Percentiles rank a stretch among this genome's conserved stretches.
These are phyloP conservation scores for Cutaneotrichosporon mucoides DNA, from an alignment of 1,284 basidiomycete genomes.

Conservation along the genomic window DNA sequence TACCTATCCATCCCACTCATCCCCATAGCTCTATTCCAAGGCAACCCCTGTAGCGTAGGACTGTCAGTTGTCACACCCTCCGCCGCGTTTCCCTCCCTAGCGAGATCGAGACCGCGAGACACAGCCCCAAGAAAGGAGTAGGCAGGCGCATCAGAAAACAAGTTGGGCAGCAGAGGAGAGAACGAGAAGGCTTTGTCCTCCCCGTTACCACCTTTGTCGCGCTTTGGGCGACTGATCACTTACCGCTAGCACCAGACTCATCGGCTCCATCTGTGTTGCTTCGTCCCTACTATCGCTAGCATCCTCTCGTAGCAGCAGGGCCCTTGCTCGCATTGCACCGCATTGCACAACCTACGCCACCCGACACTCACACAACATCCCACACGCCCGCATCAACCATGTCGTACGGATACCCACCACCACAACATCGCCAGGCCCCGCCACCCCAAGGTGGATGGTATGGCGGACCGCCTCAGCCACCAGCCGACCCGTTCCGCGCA, in stretches of 20 bases:
- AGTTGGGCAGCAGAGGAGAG: too few species aligned
- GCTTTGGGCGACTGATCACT: slow-evolving; percentile 12
- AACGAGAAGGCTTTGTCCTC: too few species aligned
- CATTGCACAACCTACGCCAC: background rate
- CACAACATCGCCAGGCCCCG: background rate
- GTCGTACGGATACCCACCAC: slow-evolving; percentile 8
- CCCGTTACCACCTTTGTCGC: background rate
- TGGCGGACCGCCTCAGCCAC: slow-evolving; percentile 7
- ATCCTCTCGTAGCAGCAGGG: too few species aligned
- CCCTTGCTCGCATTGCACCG: background rate
- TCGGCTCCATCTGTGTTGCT: background rate
- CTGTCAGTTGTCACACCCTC: slow-evolving; percentile 1
- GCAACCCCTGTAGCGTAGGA: slow-evolving; percentile 1
- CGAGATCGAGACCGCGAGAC: background rate
- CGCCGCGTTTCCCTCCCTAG: too few species aligned
- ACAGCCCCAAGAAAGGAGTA: background rate
- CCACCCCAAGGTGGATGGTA: slow-evolving; percentile 1
- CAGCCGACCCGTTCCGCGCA: slow-evolving; percentile 40
- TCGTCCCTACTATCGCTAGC: background rate
- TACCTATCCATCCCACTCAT: background rate
- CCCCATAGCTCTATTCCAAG: background rate
- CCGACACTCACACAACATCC: too few species aligned
- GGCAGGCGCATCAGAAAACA: background rate
- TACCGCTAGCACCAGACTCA: slow-evolving; percentile 8
- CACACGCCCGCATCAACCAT: background rate